Evolutionary conservation across 176 grass and related monocot genomes (phyloP).

Genomic region (Puccinellia tenuiflora): DNA sequence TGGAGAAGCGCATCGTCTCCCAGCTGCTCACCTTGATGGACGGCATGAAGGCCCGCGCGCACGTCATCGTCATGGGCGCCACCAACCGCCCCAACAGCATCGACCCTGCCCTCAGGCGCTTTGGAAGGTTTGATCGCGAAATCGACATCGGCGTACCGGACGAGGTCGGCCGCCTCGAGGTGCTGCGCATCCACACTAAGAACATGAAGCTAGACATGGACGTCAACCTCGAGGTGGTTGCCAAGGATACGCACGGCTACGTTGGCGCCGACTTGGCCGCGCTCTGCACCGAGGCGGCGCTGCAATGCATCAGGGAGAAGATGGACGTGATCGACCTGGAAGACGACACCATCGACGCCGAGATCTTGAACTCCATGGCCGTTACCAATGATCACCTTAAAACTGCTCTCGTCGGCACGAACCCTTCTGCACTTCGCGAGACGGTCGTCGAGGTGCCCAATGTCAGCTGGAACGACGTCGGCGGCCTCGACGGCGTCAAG

Average conservation of each 20-base stretch:
- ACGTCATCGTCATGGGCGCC: conserved; percentile 64
- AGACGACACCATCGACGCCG: conserved; percentile 49
- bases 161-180: conserved; percentile 51
- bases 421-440: conserved; percentile 63
- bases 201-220: conserved; percentile 41
- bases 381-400: conserved; percentile 61
- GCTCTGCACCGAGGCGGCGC: conserved; percentile 54
- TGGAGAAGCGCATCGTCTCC: conserved; percentile 55
- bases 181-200: conserved; percentile 50
- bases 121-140: conserved; percentile 50
- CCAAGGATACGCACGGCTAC: conserved; percentile 55
- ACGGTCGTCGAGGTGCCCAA: conserved; percentile 67
- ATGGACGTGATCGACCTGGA: conserved; percentile 72
- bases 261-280: conserved; percentile 54
- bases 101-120: conserved; percentile 53
- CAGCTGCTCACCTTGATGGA: conserved; percentile 64
- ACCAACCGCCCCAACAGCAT: conserved; percentile 64
- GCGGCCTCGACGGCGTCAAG: conserved; percentile 62
- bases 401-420: conserved; percentile 41
- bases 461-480: conserved; percentile 52
- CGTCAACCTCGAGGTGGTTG: conserved; percentile 45
- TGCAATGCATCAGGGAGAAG: conserved; percentile 71
- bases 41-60: conserved; percentile 42
- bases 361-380: conserved; percentile 56
- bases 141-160: conserved; percentile 62